Conservation (phyloP, 2,329 filamentous ascomycete genomes). For the Biscogniauxia mediterranea region DNA sequence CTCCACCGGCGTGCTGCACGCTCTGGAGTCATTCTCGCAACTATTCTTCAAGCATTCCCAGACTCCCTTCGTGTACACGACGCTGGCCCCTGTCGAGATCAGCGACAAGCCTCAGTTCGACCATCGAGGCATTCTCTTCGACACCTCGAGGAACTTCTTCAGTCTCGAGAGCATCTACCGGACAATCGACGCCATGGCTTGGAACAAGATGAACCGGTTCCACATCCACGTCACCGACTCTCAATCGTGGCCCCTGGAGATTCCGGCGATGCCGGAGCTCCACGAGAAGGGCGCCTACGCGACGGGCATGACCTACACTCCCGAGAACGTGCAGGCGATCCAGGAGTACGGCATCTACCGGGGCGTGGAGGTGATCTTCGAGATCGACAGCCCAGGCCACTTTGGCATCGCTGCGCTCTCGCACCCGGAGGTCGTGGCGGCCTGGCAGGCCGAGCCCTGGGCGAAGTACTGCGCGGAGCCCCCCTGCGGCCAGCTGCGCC, state of each 20-base stretch:
- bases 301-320: constrained; percentile 64
- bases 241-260: constrained; percentile 82
- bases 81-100: constrained; percentile 67
- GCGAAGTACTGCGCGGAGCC: constrained; percentile 60
- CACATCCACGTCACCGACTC: constrained; percentile 81
- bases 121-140: constrained; percentile 78
- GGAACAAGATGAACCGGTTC: constrained; percentile 80
- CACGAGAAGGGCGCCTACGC: constrained; percentile 72
- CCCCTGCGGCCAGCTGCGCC: constrained; percentile 68
- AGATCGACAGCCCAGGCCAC: constrained; percentile 81
- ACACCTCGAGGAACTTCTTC: constrained; percentile 73
- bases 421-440: constrained; percentile 70
- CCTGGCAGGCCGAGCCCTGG: constrained; percentile 57
- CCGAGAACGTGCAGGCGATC: constrained; percentile 61
- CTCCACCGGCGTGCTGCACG: constrained; percentile 67
- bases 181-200: constrained; percentile 73
- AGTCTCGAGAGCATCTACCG: constrained; percentile 65
- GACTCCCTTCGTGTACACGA: constrained; percentile 62
- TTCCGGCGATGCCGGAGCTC: constrained; percentile 71
- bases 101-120: constrained; percentile 70
- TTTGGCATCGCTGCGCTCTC: constrained; percentile 65
- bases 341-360: constrained; percentile 68
- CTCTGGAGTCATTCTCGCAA: constrained; percentile 75
- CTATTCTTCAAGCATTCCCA: constrained; percentile 72
- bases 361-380: constrained; percentile 69